Conservation (phyloP, 176 grass and related monocot genomes). For the Miscanthus lutarioriparius region DNA sequence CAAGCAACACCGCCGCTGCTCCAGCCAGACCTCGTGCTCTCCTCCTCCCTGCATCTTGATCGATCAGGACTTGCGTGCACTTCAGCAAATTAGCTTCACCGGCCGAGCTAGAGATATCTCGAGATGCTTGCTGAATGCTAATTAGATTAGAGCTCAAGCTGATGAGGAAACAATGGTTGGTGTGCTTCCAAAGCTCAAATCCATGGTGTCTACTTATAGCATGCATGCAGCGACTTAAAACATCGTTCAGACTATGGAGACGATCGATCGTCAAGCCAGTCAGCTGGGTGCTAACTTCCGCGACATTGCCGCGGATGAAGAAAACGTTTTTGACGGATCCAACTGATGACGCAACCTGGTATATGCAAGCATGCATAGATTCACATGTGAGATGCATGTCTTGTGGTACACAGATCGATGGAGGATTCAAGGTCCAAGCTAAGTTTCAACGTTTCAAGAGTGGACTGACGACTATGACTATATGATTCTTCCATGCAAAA, state of each 20-base stretch:
- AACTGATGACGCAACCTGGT: neutral
- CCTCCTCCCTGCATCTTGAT: constrained; percentile 22
- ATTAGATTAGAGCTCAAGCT: neutral
- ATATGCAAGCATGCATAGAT: neutral
- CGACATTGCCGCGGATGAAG: neutral
- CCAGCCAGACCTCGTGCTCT: neutral
- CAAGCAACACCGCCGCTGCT: neutral
- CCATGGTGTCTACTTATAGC: neutral
- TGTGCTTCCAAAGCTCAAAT: too few relatives aligned
- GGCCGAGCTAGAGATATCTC: neutral
- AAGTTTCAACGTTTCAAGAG: neutral
- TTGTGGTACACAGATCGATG: neutral
- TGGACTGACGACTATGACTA: neutral
- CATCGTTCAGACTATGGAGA: neutral
- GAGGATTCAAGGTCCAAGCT: neutral
- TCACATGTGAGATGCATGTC: neutral
- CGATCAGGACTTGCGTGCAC: neutral
- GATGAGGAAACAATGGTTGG: neutral
- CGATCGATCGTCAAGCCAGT: neutral
- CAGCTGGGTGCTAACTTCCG: neutral
- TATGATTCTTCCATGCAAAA: neutral
- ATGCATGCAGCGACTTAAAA: neutral
- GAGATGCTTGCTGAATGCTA: neutral
- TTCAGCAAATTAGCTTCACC: too few relatives aligned
- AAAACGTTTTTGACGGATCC: neutral